Evolutionary conservation across 148 eudicot species (phyloP).

Genomic region (Vaccinium darrowii): DNA sequence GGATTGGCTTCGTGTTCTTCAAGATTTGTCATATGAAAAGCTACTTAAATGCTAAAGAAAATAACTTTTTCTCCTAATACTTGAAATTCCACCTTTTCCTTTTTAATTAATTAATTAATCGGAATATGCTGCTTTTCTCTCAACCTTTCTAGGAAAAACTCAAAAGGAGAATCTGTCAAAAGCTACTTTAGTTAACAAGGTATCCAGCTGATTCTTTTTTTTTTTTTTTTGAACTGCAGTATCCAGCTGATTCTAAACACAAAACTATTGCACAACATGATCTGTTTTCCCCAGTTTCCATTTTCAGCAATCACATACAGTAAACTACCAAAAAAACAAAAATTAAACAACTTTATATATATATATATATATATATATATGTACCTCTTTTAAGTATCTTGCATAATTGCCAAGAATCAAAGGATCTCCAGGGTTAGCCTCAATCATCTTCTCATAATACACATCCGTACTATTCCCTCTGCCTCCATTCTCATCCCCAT

Average conservation of each 20-base stretch:
- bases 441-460: slow-evolving; percentile 56
- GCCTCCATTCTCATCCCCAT: slow-evolving; percentile 19
- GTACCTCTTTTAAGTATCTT: slow-evolving; percentile 57
- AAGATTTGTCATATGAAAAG: background rate
- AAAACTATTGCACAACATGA: background rate
- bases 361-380: too few relatives aligned
- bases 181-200: background rate
- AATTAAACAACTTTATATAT: background rate
- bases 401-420: slow-evolving; percentile 58
- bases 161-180: background rate
- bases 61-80: background rate
- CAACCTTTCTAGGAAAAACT: too few relatives aligned
- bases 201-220: background rate
- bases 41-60: background rate
- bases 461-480: slow-evolving; percentile 27
- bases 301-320: background rate
- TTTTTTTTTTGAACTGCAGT: background rate
- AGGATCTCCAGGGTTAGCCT: slow-evolving; percentile 64
- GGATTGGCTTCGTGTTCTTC: too few relatives aligned
- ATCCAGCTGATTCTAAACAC: background rate
- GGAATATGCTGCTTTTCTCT: background rate
- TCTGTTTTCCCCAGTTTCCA: background rate
- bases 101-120: background rate
- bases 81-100: background rate
- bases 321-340: background rate